A percentile compares a stretch with the other conserved stretches of the same genome.
These are phyloP conservation scores for Rubroshorea leprosula DNA, from an alignment of 345 rosid species.

Conservation along the genomic window DNA sequence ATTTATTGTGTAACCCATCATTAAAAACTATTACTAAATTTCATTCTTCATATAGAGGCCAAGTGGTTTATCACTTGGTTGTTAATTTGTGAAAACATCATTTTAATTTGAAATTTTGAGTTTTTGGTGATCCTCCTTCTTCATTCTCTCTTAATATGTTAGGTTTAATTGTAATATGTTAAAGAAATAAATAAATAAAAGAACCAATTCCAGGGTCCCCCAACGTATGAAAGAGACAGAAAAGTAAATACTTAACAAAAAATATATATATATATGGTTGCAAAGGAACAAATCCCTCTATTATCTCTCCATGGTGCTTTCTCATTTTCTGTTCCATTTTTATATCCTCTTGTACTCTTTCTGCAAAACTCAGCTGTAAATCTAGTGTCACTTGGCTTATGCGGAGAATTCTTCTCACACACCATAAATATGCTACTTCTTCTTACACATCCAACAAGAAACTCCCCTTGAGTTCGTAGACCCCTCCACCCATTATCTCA, in stretches of 20 bases:
- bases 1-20: no score
- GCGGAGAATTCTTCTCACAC: not conserved
- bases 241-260: not conserved
- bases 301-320: not conserved
- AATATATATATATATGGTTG: not conserved
- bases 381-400: not conserved
- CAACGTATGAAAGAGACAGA: conserved; percentile 1
- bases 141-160: no score
- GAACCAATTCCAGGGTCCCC: conserved; percentile 33
- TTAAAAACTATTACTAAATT: no score
- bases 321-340: not conserved
- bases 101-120: no score
- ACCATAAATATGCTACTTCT: conserved; percentile 5
- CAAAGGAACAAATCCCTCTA: no score
- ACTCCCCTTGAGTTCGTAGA: not conserved
- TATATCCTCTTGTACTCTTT: not conserved
- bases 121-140: not conserved
- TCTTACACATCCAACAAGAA: not conserved
- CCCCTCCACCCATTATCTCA: not conserved
- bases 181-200: conserved; percentile 10
- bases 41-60: no score
- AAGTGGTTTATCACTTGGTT: no score
- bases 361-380: conserved; percentile 1
- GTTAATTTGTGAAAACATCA: not conserved
- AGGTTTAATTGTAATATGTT: not conserved